Evolutionary conservation across 164 flowering plant genomes (phyloP), one percentile per base, ranked within the genome.

Genomic region (Piper longum): DNA sequence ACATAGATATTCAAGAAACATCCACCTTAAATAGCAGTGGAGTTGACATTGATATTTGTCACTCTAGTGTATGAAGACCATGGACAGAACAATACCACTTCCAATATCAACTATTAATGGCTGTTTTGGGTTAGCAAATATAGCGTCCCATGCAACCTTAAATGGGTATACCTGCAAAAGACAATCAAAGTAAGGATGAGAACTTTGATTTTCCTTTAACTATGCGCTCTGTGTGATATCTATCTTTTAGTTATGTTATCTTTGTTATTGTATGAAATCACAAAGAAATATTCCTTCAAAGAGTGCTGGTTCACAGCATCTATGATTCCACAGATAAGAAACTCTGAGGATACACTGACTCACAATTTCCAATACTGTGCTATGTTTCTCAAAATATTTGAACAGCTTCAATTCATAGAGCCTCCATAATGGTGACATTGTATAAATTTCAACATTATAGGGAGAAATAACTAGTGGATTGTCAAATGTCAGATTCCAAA

Each of bases 21-120:
- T 26, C 36, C 36, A 26, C 36, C 36, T 26, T 26, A 26, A 26
- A 26, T 26, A 26, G 36, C 36, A 26, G 36, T 2, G 14, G 14
- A 48, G 7, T 44, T 5, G 52, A 48, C 52, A 48, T 48, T 9
- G 12, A 48, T 48, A 26, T 26, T 26, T 26, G 36, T 26, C 36
- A 26, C 36, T 26, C 36, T 26, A 26, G 36, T 26, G 36, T 26
- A 26, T 26, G 36, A 26, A 26, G 36, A 26, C 2, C 42, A 61
- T 13, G 7, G 54, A 14, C 54, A 63, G 40, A 59, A 61, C 40
- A 59, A 61, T 85, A 88, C 98, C 98, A 70, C 96, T 85, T 73
- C 98, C 98, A 67, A 91, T 78, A 72, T 91, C 98, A 72, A 87
- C 92, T 14, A 80, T 79, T 74, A 91, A 80, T 62, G 95, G 95